These are phyloP conservation scores for Raffaelea albimanens DNA, from an alignment of 2,329 filamentous ascomycete genomes.

Conservation along the genomic window DNA sequence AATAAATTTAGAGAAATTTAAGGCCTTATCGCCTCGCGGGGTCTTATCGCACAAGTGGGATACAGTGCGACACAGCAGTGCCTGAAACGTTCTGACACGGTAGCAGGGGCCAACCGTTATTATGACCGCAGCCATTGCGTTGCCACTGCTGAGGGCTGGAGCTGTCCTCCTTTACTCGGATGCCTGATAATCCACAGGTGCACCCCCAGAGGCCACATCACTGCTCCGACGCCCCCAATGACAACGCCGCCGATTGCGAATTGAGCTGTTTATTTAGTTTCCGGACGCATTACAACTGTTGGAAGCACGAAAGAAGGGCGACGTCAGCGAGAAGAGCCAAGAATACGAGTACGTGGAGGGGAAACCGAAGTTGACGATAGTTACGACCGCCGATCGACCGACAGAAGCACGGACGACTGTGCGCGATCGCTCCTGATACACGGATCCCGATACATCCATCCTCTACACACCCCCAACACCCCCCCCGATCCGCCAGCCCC, in stretches of 20 bases:
- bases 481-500: neutral
- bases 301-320: neutral
- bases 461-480: neutral
- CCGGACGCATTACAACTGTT: neutral
- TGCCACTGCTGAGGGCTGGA: neutral
- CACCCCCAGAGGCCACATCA: neutral
- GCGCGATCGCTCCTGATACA: too few species aligned
- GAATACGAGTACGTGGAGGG: too few species aligned
- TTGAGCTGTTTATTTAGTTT: too few species aligned
- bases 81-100: too few species aligned
- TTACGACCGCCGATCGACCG: too few species aligned
- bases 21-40: neutral
- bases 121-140: too few species aligned
- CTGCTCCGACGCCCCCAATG: too few species aligned
- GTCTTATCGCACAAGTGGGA: neutral
- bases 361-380: too few species aligned
- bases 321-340: neutral
- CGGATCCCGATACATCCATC: neutral
- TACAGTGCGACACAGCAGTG: neutral
- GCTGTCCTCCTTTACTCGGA: constrained; percentile 2
- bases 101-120: too few species aligned
- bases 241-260: too few species aligned
- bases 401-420: too few species aligned
- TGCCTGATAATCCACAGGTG: neutral
- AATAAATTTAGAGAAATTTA: too few species aligned